These are phyloP conservation scores for Gracilariopsis chorda DNA, from an alignment of 23 red algal species.

Conservation along the genomic window DNA sequence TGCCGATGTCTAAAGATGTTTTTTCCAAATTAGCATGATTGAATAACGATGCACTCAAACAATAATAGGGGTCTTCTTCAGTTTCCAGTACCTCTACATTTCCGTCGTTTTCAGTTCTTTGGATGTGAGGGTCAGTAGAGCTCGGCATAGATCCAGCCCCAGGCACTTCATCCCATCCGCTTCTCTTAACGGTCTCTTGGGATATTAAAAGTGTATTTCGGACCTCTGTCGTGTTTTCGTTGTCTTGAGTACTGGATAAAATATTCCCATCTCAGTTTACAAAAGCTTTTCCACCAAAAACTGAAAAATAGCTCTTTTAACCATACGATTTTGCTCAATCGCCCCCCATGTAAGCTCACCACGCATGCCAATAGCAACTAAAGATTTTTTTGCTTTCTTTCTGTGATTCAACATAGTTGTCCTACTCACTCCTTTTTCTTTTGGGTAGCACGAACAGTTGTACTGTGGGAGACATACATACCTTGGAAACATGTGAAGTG, in stretches of 20 bases:
- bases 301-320: background rate
- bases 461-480: constrained; percentile 2
- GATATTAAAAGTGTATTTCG: background rate
- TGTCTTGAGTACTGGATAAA: background rate
- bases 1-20: too few relatives aligned
- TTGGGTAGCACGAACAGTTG: background rate
- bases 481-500: background rate
- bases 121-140: background rate
- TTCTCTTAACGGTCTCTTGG: background rate
- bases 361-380: background rate
- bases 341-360: background rate
- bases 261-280: background rate
- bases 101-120: background rate
- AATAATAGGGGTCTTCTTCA: too few relatives aligned
- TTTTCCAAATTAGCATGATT: too few relatives aligned
- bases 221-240: background rate
- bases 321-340: background rate
- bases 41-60: too few relatives aligned
- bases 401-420: background rate
- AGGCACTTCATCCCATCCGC: background rate
- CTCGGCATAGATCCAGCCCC: background rate
- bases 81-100: too few relatives aligned
- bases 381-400: background rate
- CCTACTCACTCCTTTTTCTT: background rate
- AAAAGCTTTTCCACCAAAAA: background rate